Base-by-base conservation (phyloP, 2,329 filamentous ascomycete genomes). In the Eurotiales sp. region DNA sequence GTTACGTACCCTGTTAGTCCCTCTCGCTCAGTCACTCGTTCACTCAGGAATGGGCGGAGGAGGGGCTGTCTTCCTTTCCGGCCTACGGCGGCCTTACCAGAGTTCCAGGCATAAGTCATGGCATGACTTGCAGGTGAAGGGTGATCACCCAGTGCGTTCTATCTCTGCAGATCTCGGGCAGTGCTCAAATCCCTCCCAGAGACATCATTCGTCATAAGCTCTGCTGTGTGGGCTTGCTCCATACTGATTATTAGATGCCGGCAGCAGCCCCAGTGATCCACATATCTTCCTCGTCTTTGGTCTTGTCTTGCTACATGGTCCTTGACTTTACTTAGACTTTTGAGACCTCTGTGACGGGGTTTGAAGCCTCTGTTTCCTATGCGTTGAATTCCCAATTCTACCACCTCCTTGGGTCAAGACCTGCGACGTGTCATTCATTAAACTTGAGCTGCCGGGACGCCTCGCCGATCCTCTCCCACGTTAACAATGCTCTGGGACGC, bases 41-140 rank as follows among this genome's bases (percentile, higher is more conserved):
- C n/a, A n/a, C n/a, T n/a, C 10, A 37, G 34, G 34, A 37, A 37
- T 37, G 34, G 34, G n/a, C 3, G 34, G n/a, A 32, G 10, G 6
- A 32, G 29, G n/a, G n/a, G 36, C 36, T 5, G 29, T 14, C 29
- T 8, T 41, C 37, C 37, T 21, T 41, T 41, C 30, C 22, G n/a
- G 10, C 27, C n/a, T n/a, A n/a, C n/a, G n/a, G n/a, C n/a, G n/a
- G n/a, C n/a, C n/a, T n/a, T n/a, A n/a, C n/a, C 46, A 39, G 30
- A 48, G 50, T 44, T 43, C 54, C 50, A 54, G 51, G 27, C 52
- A 42, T 40, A 27, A 22, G 50, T 49, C 54, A 56, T n/a, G n/a
- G n/a, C n/a, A n/a, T 56, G 49, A 55, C 55, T 50, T 56, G 52
- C 55, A 56, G 55, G 41, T 50, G 52, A 53, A 56, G 50, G 45